These are phyloP conservation scores for Venturia oleaginea DNA, from an alignment of 2,329 filamentous ascomycete genomes.

Conservation along the genomic window DNA sequence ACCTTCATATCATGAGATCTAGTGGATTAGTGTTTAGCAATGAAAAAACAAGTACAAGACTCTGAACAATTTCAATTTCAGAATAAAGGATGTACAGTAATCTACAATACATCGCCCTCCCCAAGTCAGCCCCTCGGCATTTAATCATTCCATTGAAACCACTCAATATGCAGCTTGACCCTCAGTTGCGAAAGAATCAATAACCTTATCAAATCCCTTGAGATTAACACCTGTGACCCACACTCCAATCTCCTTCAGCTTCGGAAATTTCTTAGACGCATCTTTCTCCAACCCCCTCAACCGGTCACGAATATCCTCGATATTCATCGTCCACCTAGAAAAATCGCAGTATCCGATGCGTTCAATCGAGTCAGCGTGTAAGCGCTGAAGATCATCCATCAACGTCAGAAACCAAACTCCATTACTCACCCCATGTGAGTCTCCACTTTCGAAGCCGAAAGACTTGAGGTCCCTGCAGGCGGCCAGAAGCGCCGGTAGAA, in stretches of 20 bases:
- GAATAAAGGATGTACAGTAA: neutral
- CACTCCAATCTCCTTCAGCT: neutral
- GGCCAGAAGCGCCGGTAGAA: neutral
- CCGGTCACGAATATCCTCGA: neutral
- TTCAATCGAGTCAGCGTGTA: neutral
- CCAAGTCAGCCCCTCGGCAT: neutral
- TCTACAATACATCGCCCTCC: neutral
- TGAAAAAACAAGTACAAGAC: neutral
- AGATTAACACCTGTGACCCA: neutral
- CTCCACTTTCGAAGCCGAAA: neutral
- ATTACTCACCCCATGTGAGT: neutral
- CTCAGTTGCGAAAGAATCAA: neutral
- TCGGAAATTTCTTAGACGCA: neutral
- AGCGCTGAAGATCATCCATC: neutral
- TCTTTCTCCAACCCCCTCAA: neutral
- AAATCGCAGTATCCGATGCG: neutral
- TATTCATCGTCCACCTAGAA: neutral
- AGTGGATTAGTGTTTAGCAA: too few relatives aligned
- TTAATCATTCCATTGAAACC: neutral
- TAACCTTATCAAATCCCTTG: neutral
- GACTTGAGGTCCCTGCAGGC: neutral
- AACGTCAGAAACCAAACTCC: neutral
- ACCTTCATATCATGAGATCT: too few relatives aligned
- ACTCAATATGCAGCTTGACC: neutral
- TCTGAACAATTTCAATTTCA: neutral